phyloP scores from a whole-genome alignment of 495 filamentous ascomycete species.

The Hypoxylon subgilvum region DNA sequence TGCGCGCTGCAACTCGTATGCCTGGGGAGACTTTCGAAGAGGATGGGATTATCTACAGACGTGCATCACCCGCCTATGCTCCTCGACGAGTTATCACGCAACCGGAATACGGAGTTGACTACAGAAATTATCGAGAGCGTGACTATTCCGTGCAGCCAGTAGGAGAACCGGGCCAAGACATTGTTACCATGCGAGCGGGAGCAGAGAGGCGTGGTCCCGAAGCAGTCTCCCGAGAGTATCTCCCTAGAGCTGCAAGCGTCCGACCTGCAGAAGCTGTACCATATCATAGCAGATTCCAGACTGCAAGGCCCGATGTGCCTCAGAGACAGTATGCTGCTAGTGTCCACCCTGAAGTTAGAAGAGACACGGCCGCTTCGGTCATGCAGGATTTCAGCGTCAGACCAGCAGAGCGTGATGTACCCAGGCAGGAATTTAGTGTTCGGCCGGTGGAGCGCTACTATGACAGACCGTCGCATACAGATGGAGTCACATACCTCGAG shows the following conservation, averaged over 20 bases:
- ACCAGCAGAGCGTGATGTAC: slow-evolving; percentile 40
- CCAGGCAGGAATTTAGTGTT: slow-evolving; percentile 45
- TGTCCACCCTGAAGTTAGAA: slow-evolving; percentile 47
- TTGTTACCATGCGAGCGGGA: slow-evolving; percentile 46
- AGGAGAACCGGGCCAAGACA: slow-evolving; percentile 51
- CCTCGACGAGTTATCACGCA: slow-evolving; percentile 60
- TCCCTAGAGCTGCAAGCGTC: slow-evolving; percentile 64
- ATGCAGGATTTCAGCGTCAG: slow-evolving; percentile 54
- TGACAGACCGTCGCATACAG: slow-evolving; percentile 43
- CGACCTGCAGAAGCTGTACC: slow-evolving; percentile 58
- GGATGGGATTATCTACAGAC: slow-evolving; percentile 52
- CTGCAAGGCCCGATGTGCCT: slow-evolving; percentile 56
- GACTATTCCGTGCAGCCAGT: slow-evolving; percentile 54
- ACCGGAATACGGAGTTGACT: slow-evolving; percentile 56
- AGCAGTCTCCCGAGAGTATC: slow-evolving; percentile 57
- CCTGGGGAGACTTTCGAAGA: slow-evolving; percentile 55
- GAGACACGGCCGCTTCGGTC: slow-evolving; percentile 44
- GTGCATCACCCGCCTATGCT: slow-evolving; percentile 47
- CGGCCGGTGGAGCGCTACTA: slow-evolving; percentile 50
- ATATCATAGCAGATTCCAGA: slow-evolving; percentile 61
- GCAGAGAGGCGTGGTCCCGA: slow-evolving; percentile 44
- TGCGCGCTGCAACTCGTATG: slow-evolving; percentile 61
- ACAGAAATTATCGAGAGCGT: slow-evolving; percentile 58
- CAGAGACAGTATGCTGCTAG: slow-evolving; percentile 50
- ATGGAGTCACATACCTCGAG: slow-evolving; percentile 55